These are phyloP conservation scores for Pugionium cornutum DNA, from an alignment of 345 rosid genomes.

Conservation along the genomic window DNA sequence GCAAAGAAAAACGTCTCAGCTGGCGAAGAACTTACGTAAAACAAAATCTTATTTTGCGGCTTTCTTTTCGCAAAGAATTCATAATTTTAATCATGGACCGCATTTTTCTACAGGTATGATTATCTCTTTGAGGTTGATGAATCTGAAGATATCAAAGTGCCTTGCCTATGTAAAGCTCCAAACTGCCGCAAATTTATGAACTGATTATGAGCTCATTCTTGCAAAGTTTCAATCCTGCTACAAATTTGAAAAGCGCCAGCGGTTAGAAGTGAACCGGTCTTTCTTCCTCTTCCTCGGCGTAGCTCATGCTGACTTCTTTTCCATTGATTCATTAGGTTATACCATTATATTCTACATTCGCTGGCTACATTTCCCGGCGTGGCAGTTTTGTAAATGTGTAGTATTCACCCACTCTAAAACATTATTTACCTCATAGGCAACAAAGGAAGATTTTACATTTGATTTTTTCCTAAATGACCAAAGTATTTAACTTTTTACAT, in stretches of 20 bases:
- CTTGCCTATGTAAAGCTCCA: conserved; percentile 78
- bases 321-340: conserved; percentile 29
- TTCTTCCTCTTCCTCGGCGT: conserved; percentile 7
- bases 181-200: conserved; percentile 84
- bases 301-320: conserved; percentile 13
- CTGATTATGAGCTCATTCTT: conserved; percentile 17
- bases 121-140: conserved; percentile 88
- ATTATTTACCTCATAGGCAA: conserved; percentile 22
- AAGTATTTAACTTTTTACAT: background rate
- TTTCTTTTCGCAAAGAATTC: conserved; percentile 14
- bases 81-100: background rate
- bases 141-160: conserved; percentile 72
- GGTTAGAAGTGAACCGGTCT: no score
- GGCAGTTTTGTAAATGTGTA: conserved; percentile 36
- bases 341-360: conserved; percentile 9
- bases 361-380: conserved; percentile 25
- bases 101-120: conserved; percentile 61
- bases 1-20: conserved; percentile 74
- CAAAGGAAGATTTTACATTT: conserved; percentile 8
- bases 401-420: conserved; percentile 7
- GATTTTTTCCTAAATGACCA: conserved; percentile 4
- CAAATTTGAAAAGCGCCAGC: no score
- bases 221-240: no score
- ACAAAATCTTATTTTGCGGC: background rate
- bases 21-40: conserved; percentile 87